These are phyloP conservation scores for Endothia cerciana DNA, from an alignment of 2,329 filamentous ascomycete species.

Conservation along the genomic window DNA sequence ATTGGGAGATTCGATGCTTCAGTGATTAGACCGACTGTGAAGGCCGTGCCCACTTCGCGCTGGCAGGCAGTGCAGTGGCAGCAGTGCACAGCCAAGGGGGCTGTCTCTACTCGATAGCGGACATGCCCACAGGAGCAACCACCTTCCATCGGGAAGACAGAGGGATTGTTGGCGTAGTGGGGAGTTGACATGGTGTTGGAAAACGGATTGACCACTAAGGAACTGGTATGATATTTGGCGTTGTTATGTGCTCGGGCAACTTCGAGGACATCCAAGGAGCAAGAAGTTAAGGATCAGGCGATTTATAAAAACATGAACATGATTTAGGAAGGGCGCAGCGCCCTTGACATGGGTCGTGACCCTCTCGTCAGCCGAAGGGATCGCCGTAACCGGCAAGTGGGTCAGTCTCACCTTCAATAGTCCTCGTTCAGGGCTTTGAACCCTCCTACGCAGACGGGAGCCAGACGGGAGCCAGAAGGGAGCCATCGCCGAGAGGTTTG, in stretches of 20 bases:
- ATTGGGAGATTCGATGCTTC: slow-evolving; percentile 43
- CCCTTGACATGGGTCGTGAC: neutral
- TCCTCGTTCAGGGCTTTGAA: neutral
- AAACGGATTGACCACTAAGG: neutral
- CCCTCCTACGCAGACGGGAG: neutral
- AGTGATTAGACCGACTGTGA: slow-evolving; percentile 47
- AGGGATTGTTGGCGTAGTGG: slow-evolving; percentile 27
- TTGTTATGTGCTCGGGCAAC: neutral
- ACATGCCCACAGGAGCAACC: slow-evolving; percentile 72
- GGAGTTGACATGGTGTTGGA: slow-evolving; percentile 1
- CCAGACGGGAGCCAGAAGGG: no score
- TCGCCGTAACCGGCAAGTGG: slow-evolving; percentile 9
- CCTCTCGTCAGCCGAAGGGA: neutral
- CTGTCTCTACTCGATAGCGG: slow-evolving; percentile 66
- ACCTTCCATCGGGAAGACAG: slow-evolving; percentile 36
- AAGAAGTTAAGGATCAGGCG: neutral
- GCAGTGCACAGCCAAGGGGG: slow-evolving; percentile 51
- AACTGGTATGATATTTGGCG: neutral
- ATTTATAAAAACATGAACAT: neutral
- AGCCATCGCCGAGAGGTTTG: neutral
- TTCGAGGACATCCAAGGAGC: neutral
- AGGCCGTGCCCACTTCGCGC: slow-evolving; percentile 46
- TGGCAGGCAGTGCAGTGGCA: slow-evolving; percentile 54
- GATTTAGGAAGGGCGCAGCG: neutral
- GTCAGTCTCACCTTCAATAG: slow-evolving; percentile 3